These are phyloP conservation scores for Backusella tarrabulga DNA, from an alignment of 192 early-diverging fungal species.

Conservation along the genomic window DNA sequence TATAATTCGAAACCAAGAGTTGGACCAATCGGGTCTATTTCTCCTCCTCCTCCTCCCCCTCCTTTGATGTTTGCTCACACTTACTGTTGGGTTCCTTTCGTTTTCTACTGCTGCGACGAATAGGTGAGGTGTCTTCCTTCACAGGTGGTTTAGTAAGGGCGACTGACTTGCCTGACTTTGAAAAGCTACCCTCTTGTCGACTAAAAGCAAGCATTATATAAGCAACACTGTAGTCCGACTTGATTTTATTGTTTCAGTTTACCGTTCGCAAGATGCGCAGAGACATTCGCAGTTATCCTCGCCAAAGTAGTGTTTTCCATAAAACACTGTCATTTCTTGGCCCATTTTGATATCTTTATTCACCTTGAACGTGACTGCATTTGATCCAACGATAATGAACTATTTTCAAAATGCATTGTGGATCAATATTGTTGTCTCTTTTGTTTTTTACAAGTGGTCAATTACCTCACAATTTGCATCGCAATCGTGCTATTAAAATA, in stretches of 20 bases:
- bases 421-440: no score
- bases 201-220: not conserved
- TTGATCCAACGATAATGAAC: conserved; percentile 46
- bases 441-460: not conserved
- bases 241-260: not conserved
- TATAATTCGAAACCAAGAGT: not conserved
- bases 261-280: conserved; percentile 57
- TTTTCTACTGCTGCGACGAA: not conserved
- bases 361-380: conserved; percentile 56
- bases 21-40: not conserved
- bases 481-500: conserved; percentile 54
- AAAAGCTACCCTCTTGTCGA: not conserved
- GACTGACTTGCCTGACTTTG: not conserved
- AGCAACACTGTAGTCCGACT: not conserved
- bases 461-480: conserved; percentile 49
- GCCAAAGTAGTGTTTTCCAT: conserved; percentile 64
- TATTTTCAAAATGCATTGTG: not conserved
- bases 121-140: not conserved
- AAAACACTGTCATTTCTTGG: conserved; percentile 60
- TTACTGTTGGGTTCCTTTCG: not conserved
- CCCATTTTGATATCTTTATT: conserved; percentile 44
- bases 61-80: not conserved
- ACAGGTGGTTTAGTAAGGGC: no score
- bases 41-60: not conserved
- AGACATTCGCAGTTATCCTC: conserved; percentile 56